A percentile compares a stretch with the other conserved stretches of the same genome.
These are phyloP conservation scores for Lactarius sanguifluus DNA, from an alignment of 768 basidiomycete genomes.

Conservation along the genomic window DNA sequence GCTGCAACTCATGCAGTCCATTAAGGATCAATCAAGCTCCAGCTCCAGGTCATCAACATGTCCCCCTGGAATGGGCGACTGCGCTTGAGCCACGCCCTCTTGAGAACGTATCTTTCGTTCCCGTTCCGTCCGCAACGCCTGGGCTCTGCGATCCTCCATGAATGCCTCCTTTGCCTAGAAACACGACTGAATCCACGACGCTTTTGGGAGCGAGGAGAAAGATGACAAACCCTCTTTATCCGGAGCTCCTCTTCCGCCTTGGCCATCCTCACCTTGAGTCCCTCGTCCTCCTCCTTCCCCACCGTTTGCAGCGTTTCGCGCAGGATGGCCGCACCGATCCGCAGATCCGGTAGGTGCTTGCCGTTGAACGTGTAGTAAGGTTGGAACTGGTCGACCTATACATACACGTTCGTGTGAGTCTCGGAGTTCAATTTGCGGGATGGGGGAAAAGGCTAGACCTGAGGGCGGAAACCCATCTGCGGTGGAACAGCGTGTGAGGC, in stretches of 20 bases:
- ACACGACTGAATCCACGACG: background rate
- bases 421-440: background rate
- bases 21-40: background rate
- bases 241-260: conserved; percentile 57
- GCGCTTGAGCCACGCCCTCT: background rate
- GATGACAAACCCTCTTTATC: conserved; percentile 50
- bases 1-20: background rate
- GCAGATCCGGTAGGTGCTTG: conserved; percentile 52
- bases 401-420: background rate
- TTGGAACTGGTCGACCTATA: conserved; percentile 67
- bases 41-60: background rate
- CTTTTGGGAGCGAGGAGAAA: background rate
- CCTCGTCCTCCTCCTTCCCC: conserved; percentile 47
- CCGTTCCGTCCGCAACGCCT: conserved; percentile 53
- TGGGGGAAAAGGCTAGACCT: conserved; percentile 44
- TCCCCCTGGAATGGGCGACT: background rate
- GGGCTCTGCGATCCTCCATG: conserved; percentile 72
- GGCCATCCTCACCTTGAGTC: conserved; percentile 51
- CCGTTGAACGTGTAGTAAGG: conserved; percentile 68
- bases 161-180: conserved; percentile 73
- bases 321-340: conserved; percentile 63
- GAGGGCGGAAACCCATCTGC: conserved; percentile 51
- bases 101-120: conserved; percentile 42
- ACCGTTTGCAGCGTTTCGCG: conserved; percentile 58
- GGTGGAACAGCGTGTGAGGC: background rate